Conservation (phyloP, 2,329 filamentous ascomycete species). For the Cercospora zeae-maydis region DNA sequence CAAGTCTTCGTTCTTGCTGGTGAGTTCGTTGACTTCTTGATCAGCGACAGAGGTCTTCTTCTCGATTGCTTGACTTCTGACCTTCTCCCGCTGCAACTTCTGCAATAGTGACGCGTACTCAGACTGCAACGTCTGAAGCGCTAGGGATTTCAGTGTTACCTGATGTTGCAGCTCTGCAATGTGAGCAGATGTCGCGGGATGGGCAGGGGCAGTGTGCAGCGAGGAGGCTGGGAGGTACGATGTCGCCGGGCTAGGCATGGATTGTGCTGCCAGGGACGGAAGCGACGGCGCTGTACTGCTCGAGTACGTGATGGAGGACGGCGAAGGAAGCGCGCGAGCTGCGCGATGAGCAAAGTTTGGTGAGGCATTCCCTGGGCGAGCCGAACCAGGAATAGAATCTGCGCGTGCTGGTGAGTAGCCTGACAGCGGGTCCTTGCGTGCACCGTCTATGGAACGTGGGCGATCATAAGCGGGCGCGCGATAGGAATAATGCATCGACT, state of each 20-base stretch:
- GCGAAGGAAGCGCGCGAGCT: conserved; percentile 27
- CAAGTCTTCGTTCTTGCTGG: conserved; percentile 50
- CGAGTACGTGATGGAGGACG: conserved; percentile 27
- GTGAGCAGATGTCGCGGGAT: conserved; percentile 36
- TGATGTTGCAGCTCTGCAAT: conserved; percentile 53
- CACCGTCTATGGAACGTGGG: conserved; percentile 19
- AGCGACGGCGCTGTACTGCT: conserved; percentile 20
- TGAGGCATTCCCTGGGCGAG: conserved; percentile 23
- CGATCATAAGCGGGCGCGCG: conserved; percentile 15
- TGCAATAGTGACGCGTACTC: conserved; percentile 54
- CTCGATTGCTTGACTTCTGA: conserved; percentile 49
- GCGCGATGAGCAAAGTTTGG: conserved; percentile 17
- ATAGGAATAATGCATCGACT: conserved; percentile 10
- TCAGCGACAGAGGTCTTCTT: conserved; percentile 51
- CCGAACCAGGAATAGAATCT: conserved; percentile 25
- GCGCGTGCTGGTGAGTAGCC: conserved; percentile 24
- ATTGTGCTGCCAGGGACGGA: conserved; percentile 18
- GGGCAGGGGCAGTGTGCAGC: conserved; percentile 27
- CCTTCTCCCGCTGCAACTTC: conserved; percentile 50
- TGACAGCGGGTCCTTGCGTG: not conserved
- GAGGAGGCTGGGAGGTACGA: conserved; percentile 27
- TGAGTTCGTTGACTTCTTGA: conserved; percentile 51
- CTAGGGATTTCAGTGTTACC: conserved; percentile 52
- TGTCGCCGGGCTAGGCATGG: conserved; percentile 25
- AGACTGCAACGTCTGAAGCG: conserved; percentile 52